Percentiles rank a stretch among this genome's conserved stretches.
These are phyloP conservation scores for Handroanthus guayacan DNA, from an alignment of 257 asterid species.

Conservation along the genomic window DNA sequence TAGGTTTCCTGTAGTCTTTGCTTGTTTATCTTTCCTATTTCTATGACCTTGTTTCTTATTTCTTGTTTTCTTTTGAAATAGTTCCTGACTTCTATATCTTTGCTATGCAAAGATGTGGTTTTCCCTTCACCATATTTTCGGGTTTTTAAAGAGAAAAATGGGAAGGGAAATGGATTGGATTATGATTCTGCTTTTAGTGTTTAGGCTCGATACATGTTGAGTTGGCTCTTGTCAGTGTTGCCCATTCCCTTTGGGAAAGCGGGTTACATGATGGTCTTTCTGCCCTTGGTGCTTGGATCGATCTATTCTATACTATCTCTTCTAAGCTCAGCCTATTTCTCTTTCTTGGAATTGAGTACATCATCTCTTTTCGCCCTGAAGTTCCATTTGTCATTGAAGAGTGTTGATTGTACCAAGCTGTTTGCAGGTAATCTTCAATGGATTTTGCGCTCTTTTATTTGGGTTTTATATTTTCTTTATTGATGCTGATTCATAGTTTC, in stretches of 20 bases:
- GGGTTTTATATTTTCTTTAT: neutral
- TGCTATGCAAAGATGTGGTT: constrained; percentile 40
- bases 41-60: constrained; percentile 4
- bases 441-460: neutral
- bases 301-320: constrained; percentile 20
- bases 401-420: constrained; percentile 49
- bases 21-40: constrained; percentile 14
- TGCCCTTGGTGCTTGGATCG: constrained; percentile 13
- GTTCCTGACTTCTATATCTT: constrained; percentile 44
- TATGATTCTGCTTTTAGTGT: constrained; percentile 40
- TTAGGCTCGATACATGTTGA: constrained; percentile 24
- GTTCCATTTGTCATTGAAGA: constrained; percentile 42
- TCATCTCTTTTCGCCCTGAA: constrained; percentile 24
- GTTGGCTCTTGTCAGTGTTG: constrained; percentile 29
- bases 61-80: constrained; percentile 24
- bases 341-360: constrained; percentile 29
- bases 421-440: constrained; percentile 36
- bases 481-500: neutral
- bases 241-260: constrained; percentile 18
- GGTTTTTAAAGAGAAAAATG: constrained; percentile 66
- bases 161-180: constrained; percentile 54
- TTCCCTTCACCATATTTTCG: constrained; percentile 54
- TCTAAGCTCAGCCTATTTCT: constrained; percentile 26
- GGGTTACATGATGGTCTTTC: constrained; percentile 26
- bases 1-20: constrained; percentile 21